Evolutionary conservation across 345 rosid genomes (phyloP), one percentile per base, ranked within the genome.

Genomic region (Lumnitzera littorea): DNA sequence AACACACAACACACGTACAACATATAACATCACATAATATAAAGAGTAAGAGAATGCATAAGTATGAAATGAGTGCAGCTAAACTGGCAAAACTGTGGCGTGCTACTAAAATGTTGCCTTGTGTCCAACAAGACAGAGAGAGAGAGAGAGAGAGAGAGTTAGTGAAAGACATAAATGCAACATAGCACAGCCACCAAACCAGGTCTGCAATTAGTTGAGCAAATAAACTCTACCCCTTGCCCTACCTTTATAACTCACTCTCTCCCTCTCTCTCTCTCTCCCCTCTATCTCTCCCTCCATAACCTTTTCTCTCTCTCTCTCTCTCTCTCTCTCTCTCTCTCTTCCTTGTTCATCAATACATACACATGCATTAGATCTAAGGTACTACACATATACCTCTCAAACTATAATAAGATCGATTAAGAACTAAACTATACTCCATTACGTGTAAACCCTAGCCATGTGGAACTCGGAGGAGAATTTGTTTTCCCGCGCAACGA

Each of bases 401-500:
- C 43, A 5, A 36, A 9, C 43, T 36, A 36, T 36, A 36, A 36
- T 36, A 36, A 36, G 43, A 36, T 36, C 43, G 7, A 36, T 4
- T 9, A 36, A 36, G 43, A 5, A 36, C 43, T 5, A 9, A 36
- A 7, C 43, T 36, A 27, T 27, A 27, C 43, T 36, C 11, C 43
- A 9, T 36, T 9, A 36, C 43, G 43, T 36, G 43, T 36, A 36
- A 36, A 36, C 43, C 43, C 43, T 36, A 36, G 43, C 43, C 1
- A 73, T 92, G 98, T 92, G 98, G 98, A 89, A 77, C 68, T 79
- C 96, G 66, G 81, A 80, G 69, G 94, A 87, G 78, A 87, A 81
- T 57, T 82, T 72, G 24, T 85, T 92, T 62, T 67, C 85, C n/a
- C 76, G 91, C 63, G 60, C 94, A 52, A 87, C 96, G 69, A 78